Conservation (phyloP, 116 monocot species). For the Dioscorea cayenensis region DNA sequence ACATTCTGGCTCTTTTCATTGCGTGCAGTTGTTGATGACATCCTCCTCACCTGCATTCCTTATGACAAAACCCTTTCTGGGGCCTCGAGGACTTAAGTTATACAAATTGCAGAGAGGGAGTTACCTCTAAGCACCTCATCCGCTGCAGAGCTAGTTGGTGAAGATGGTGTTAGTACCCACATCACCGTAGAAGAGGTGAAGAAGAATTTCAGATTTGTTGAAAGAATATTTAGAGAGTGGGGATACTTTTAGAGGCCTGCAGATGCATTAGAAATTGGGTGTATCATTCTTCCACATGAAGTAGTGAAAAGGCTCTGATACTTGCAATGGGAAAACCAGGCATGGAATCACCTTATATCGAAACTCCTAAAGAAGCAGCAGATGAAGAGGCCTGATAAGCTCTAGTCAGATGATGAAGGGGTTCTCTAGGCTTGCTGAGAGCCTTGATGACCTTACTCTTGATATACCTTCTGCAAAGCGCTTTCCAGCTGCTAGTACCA, state of each 20-base stretch:
- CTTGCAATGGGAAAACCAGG: slow-evolving; percentile 66
- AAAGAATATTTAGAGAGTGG: slow-evolving; percentile 74
- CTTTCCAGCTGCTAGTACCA: slow-evolving; percentile 37
- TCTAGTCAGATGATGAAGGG: slow-evolving; percentile 92
- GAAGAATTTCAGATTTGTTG: slow-evolving; percentile 65
- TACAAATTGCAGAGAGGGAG: slow-evolving; percentile 92
- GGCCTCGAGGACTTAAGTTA: slow-evolving; percentile 54
- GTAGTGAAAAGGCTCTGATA: slow-evolving; percentile 76
- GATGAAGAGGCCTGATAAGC: slow-evolving; percentile 84
- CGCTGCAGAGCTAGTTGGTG: slow-evolving; percentile 86
- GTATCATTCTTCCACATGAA: slow-evolving; percentile 95
- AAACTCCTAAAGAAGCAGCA: slow-evolving; percentile 75
- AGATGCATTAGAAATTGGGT: slow-evolving; percentile 86
- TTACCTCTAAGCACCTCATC: slow-evolving; percentile 91
- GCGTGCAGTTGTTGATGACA: slow-evolving; percentile 95
- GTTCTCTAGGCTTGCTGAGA: slow-evolving; percentile 54
- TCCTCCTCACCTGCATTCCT: slow-evolving; percentile 87
- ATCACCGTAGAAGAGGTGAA: slow-evolving; percentile 80
- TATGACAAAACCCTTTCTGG: slow-evolving; percentile 31
- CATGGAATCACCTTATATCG: slow-evolving; percentile 39
- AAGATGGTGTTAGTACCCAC: slow-evolving; percentile 75
- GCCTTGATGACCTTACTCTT: slow-evolving; percentile 82
- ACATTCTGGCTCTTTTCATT: slow-evolving; percentile 82
- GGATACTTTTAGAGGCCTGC: slow-evolving; percentile 78
- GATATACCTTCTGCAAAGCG: slow-evolving; percentile 78